Percentiles rank a stretch among this genome's conserved stretches.
These are phyloP conservation scores for Funneliformis caledonium DNA, from an alignment of 371 early-diverging fungal species.

Conservation along the genomic window DNA sequence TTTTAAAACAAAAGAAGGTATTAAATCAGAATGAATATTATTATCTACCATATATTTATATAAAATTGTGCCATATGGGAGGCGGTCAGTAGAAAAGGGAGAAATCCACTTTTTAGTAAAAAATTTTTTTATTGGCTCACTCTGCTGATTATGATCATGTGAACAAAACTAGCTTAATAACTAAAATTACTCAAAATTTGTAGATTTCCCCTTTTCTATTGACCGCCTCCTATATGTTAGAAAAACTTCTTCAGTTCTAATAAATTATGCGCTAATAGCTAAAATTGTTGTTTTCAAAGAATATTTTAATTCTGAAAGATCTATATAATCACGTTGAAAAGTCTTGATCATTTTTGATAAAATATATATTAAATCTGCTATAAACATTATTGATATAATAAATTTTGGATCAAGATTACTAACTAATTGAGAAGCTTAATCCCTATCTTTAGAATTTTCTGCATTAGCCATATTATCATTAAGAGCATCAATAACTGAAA, in stretches of 20 bases:
- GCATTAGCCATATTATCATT: not conserved
- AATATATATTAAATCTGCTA: not conserved
- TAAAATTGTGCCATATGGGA: not conserved
- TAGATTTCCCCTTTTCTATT: no score
- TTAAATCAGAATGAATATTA: not conserved
- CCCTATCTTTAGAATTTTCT: not conserved
- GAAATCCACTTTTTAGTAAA: no score
- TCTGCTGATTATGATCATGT: no score
- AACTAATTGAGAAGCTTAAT: not conserved
- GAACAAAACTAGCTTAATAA: no score
- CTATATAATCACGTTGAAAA: not conserved
- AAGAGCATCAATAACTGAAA: conserved; percentile 23
- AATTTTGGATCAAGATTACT: not conserved
- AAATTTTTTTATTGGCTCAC: no score
- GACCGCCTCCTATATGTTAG: not conserved
- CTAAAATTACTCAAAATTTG: no score
- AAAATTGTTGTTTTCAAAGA: not conserved
- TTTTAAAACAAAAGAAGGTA: not conserved
- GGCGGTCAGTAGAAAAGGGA: no score
- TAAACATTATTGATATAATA: not conserved
- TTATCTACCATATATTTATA: not conserved
- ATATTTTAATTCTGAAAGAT: not conserved
- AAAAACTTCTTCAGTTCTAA: not conserved
- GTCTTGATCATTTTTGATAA: not conserved
- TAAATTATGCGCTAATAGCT: not conserved